Base-by-base conservation (phyloP, 306 rosid genomes). In the Prinsepia uniflora region DNA sequence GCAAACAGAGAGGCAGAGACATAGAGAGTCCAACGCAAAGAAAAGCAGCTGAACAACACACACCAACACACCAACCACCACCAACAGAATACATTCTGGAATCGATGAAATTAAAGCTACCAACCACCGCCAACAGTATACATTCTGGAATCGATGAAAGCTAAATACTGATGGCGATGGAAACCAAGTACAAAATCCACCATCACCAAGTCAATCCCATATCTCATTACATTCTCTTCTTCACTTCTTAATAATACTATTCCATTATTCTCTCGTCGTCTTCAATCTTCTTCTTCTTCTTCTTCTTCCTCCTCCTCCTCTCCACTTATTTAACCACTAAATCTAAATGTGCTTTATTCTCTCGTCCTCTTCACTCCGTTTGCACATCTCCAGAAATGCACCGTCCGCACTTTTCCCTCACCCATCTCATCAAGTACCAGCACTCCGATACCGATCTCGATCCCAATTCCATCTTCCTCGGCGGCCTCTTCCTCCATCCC, bases 401-500 rank as follows among this genome's bases (percentile, higher is more conserved):
- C 81, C 81, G 75, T 11, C 68, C 71, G 4, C 56, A 76, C 39
- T 47, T 63, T 56, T 36, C 41, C 76, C 34, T 55, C 40, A 8
- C 80, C 64, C 86, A 65, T 49, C 62, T 82, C 50, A 76, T 78
- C 81, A 48, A 80, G 56, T 65, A 74, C 22, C 78, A 78, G 22
- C 78, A 90, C 36, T 72, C 85, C 52, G 82, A 78, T 74, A 77
- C 82, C 72, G 83, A 77, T 72, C 54, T 82, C 55, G 82, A 78
- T 75, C 74, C 83, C 71, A 81, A 78, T 75, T 47, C 75, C 0
- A 77, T 81, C 81, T 56, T 67, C 75, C 84, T 79, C 30, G 96
- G 99, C 10, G 97, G 99, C 8, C 68, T 94, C 56, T 94, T 94
- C 78, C 89, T 94, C 55, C 82, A 89, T 22, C 56, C 75, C 3